phyloP scores from a whole-genome alignment of 2,329 filamentous ascomycete species.

The Xylariaceae sp. region DNA sequence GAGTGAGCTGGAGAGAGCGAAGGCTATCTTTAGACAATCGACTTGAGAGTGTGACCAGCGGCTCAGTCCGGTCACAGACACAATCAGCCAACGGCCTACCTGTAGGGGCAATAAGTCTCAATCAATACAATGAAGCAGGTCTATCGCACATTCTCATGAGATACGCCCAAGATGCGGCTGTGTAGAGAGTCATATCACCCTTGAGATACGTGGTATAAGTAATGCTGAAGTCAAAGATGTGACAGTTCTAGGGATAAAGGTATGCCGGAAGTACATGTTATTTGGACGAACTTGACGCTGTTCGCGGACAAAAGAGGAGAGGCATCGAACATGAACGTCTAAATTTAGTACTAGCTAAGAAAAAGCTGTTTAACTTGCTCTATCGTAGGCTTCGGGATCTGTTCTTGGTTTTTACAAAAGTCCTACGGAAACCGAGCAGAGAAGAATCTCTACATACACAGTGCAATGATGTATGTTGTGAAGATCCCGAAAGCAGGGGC shows the following conservation, averaged over 20 bases:
- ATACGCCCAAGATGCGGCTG: not conserved
- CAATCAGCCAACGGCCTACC: not conserved
- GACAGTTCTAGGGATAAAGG: not conserved
- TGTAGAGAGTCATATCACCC: not conserved
- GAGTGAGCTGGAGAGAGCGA: conserved; percentile 45
- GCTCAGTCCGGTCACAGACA: not conserved
- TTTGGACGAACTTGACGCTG: not conserved
- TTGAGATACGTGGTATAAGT: too few species aligned
- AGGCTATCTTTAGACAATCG: conserved; percentile 39
- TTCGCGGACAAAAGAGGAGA: not conserved
- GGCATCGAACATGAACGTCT: not conserved
- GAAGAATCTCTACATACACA: too few species aligned
- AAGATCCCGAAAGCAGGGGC: too few species aligned
- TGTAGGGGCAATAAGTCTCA: not conserved
- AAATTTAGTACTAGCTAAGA: not conserved
- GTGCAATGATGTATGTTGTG: too few species aligned
- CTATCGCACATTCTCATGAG: not conserved
- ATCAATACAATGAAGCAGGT: too few species aligned
- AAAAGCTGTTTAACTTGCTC: not conserved
- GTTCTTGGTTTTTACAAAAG: not conserved
- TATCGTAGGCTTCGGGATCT: not conserved
- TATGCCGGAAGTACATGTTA: not conserved
- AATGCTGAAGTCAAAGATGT: too few species aligned
- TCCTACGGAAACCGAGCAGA: conserved; percentile 2
- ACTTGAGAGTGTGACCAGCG: not conserved